Percentiles rank a stretch among this genome's conserved stretches.
Conservation (phyloP, 139 green algal genomes). For the Astrephomene gubernaculifera region DNA sequence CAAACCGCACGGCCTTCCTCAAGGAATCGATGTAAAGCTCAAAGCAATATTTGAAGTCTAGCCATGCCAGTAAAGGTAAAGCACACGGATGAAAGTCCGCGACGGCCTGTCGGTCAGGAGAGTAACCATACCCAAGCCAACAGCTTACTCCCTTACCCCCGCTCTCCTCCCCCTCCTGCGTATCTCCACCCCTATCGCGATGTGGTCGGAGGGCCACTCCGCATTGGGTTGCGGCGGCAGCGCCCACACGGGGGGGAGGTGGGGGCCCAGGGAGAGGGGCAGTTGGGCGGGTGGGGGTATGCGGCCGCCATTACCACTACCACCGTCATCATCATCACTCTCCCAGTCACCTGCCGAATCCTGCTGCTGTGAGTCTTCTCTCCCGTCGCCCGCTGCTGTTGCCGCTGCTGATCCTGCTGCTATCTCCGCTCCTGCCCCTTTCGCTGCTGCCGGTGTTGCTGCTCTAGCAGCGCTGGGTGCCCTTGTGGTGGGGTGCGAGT, state of each 20-base stretch:
- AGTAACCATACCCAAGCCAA: no score
- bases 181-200: constrained; percentile 13
- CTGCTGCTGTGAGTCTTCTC: neutral
- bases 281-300: neutral
- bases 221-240: neutral
- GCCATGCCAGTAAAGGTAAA: no score
- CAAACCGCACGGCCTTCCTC: no score
- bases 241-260: neutral
- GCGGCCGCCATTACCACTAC: neutral
- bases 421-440: neutral
- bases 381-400: neutral
- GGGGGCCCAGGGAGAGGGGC: neutral
- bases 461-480: neutral
- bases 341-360: neutral
- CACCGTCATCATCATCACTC: neutral
- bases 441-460: neutral
- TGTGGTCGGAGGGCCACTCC: constrained; percentile 24
- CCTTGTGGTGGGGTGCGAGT: no score
- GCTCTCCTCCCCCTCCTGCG: no score
- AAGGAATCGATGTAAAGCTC: no score
- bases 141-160: no score
- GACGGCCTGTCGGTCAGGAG: no score
- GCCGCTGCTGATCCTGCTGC: neutral
- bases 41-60: no score
- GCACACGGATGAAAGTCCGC: no score